Percentiles rank a stretch among this genome's conserved stretches.
Conservation (phyloP, 1,284 basidiomycete genomes). For the Trichosporon inkin region DNA sequence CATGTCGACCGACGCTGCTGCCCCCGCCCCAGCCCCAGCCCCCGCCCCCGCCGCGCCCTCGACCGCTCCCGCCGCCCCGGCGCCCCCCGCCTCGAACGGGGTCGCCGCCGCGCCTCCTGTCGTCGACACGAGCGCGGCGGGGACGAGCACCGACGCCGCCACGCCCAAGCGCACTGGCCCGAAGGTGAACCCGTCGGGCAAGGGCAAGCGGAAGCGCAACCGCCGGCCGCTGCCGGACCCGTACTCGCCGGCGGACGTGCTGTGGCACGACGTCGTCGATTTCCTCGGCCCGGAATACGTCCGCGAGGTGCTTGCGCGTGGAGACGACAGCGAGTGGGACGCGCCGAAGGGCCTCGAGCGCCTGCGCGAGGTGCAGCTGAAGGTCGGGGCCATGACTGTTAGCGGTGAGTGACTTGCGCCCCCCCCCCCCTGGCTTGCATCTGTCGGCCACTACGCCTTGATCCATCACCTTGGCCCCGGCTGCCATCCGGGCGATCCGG, state of each 20-base stretch:
- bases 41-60: background rate
- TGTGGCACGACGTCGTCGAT: constrained; percentile 64
- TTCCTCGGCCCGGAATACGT: constrained; percentile 64
- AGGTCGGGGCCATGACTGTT: constrained; percentile 52
- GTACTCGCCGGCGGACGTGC: constrained; percentile 68
- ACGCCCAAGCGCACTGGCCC: background rate
- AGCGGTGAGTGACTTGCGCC: constrained; percentile 26
- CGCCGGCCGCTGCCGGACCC: constrained; percentile 56
- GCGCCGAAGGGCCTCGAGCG: constrained; percentile 51
- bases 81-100: background rate
- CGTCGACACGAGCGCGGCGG: too few relatives aligned
- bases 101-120: too few relatives aligned
- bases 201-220: constrained; percentile 31
- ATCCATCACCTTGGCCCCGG: too few relatives aligned
- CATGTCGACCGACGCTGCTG: constrained; percentile 1
- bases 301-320: constrained; percentile 54
- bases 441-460: background rate
- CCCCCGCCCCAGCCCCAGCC: background rate
- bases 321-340: constrained; percentile 59
- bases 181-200: constrained; percentile 16
- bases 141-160: background rate
- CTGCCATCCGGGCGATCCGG: too few relatives aligned
- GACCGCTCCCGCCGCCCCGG: background rate
- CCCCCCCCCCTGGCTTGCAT: background rate
- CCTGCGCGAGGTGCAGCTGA: constrained; percentile 63